These are phyloP conservation scores for Boletus albobrunnescens DNA, from an alignment of 1,284 basidiomycete genomes.

Conservation along the genomic window DNA sequence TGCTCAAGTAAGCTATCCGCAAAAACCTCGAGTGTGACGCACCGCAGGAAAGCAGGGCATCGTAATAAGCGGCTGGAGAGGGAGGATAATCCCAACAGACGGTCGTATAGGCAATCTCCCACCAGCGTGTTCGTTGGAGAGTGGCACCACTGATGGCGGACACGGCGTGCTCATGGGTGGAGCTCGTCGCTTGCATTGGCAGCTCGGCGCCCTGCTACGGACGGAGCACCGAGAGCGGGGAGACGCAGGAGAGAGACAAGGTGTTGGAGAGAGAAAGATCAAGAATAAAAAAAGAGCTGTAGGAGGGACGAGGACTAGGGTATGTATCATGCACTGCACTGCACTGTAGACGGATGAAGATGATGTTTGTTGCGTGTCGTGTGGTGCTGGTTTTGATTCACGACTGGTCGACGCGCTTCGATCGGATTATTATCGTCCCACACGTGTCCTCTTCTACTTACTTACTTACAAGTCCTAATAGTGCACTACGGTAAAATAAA, in stretches of 20 bases:
- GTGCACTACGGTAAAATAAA: no score
- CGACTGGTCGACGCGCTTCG: constrained; percentile 12
- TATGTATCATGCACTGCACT: no score
- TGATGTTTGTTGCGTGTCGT: neutral
- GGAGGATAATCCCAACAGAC: constrained; percentile 28
- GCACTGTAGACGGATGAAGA: no score
- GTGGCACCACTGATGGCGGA: neutral
- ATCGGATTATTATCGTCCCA: constrained; percentile 30
- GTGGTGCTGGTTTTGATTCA: neutral
- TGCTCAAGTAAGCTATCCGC: constrained; percentile 24
- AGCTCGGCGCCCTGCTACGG: constrained; percentile 9
- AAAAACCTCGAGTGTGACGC: constrained; percentile 29
- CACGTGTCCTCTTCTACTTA: constrained; percentile 24
- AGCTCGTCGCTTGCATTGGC: constrained; percentile 14
- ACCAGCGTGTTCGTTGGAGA: constrained; percentile 10
- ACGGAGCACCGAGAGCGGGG: constrained; percentile 1
- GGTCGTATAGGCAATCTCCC: constrained; percentile 16
- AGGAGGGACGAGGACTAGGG: no score
- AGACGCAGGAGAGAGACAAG: neutral
- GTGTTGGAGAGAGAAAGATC: no score
- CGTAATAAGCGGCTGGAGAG: constrained; percentile 10
- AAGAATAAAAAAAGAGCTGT: no score
- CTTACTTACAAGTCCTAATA: no score
- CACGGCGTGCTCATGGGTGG: neutral
- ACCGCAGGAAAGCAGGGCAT: constrained; percentile 26